Base-by-base conservation (phyloP, 2,329 filamentous ascomycete species). In the Trichoderma atrobrunneum region DNA sequence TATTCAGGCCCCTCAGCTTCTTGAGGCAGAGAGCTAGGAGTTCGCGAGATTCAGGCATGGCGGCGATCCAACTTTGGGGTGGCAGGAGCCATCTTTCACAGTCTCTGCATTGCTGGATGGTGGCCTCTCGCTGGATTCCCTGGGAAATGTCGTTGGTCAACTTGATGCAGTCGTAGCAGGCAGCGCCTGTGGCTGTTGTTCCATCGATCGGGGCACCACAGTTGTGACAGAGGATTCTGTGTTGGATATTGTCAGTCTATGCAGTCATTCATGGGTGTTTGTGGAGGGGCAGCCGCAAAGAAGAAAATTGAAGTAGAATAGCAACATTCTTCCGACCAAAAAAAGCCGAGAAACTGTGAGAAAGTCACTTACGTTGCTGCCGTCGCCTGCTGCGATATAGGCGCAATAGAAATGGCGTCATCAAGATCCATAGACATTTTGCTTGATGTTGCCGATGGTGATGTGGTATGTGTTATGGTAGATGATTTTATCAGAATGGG, bases 131-230 rank as follows among this genome's bases (percentile, higher is more conserved):
- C 82, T 94, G 95, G 75, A 98, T 95, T 73, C 94, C 94, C 80
- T 92, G 87, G 30, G 95, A 97, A 76, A 98, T 95, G 83, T 99
- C 96, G 83, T 97, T 90, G 63, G 94, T 97, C 77, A 97, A 89
- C 82, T 97, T 97, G 80, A 98, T 90, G 82, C 96, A 98, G 86
- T 98, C 95, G 82, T 94, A 94, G 85, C 96, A 99, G 72, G 98
- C 91, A 54, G 96, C 95, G 74, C 94, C 94, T 68, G 92, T 91
- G 30, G 93, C 87, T 16, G 90, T 90, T 21, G 94, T 97, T 82
- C 96, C 96, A 82, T 98, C 95, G 78, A 99, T 97, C 51, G 95
- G 92, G 73, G 93, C 94, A 79, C 95, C 96, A 82, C 96, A 99
- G 87, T 98, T 97, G 86, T 94, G 97, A 84, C 96, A 99, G 72